These are phyloP conservation scores for Aureobasidium uvarum DNA, from an alignment of 2,329 filamentous ascomycete genomes.

Conservation along the genomic window DNA sequence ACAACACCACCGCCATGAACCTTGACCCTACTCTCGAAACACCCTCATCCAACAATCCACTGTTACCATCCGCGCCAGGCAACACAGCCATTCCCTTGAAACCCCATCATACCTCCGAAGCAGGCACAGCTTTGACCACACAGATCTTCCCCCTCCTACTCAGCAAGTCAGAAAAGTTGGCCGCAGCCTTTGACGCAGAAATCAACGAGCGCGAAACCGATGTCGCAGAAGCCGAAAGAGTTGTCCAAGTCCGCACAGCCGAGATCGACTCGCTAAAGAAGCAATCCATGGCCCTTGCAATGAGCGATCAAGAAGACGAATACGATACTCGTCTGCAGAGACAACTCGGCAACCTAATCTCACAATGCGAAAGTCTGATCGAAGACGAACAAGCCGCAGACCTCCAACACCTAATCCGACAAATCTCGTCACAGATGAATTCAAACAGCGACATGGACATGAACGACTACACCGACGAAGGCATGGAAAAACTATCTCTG, in stretches of 20 bases:
- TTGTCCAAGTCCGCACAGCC: slow-evolving; percentile 59
- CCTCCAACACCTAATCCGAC: slow-evolving; percentile 38
- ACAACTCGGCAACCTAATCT: slow-evolving; percentile 37
- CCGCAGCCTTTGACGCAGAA: slow-evolving; percentile 65
- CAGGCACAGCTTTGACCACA: slow-evolving; percentile 60
- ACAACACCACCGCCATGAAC: slow-evolving; percentile 28
- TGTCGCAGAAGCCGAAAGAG: slow-evolving; percentile 47
- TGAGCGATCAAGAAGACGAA: slow-evolving; percentile 40
- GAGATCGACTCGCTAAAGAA: slow-evolving; percentile 63
- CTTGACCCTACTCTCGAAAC: not conserved
- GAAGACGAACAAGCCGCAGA: slow-evolving; percentile 47
- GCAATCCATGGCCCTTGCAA: slow-evolving; percentile 55
- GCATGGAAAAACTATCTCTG: slow-evolving; percentile 57
- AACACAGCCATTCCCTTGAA: slow-evolving; percentile 29
- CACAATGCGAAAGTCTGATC: slow-evolving; percentile 45
- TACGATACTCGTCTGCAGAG: slow-evolving; percentile 41
- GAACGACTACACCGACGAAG: slow-evolving; percentile 42
- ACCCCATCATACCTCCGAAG: slow-evolving; percentile 44
- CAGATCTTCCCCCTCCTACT: slow-evolving; percentile 58
- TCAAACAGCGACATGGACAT: slow-evolving; percentile 18
- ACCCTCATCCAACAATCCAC: not conserved
- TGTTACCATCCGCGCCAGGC: slow-evolving; percentile 15
- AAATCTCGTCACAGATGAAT: not conserved
- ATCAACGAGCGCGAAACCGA: slow-evolving; percentile 67
- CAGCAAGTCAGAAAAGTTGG: slow-evolving; percentile 45